Conservation (phyloP, 2,329 filamentous ascomycete genomes). For the Aspergillus sclerotialis region DNA sequence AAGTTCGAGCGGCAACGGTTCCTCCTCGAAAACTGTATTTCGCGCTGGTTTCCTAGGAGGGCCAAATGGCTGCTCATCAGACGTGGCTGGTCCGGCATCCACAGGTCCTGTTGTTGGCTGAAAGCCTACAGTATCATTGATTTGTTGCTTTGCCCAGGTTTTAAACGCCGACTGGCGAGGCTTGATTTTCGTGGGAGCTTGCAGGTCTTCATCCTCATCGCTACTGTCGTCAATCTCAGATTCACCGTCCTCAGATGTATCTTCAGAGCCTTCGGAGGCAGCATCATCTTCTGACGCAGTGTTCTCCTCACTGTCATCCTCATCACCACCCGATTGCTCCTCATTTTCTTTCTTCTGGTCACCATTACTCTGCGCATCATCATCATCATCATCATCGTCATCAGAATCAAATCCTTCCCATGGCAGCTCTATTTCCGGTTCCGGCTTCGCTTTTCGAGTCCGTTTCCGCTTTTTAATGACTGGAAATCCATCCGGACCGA, state of each 20-base stretch:
- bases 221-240: slow-evolving; percentile 26
- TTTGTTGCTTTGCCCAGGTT: slow-evolving; percentile 79
- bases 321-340: slow-evolving; percentile 7
- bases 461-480: slow-evolving; percentile 77
- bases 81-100: slow-evolving; percentile 11
- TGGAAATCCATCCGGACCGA: slow-evolving; percentile 72
- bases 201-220: slow-evolving; percentile 14
- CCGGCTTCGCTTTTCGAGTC: slow-evolving; percentile 44
- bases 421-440: slow-evolving; percentile 30
- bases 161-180: slow-evolving; percentile 68
- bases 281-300: slow-evolving; percentile 24
- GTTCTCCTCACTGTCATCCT: slow-evolving; percentile 20
- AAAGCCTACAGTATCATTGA: slow-evolving; percentile 75
- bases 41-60: slow-evolving; percentile 26
- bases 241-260: slow-evolving; percentile 19
- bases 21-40: slow-evolving; percentile 31
- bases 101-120: slow-evolving; percentile 39
- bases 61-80: slow-evolving; percentile 24
- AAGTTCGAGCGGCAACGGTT: slow-evolving; percentile 34
- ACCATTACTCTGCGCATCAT: slow-evolving; percentile 10
- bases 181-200: slow-evolving; percentile 15
- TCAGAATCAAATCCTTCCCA: slow-evolving; percentile 41
- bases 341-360: slow-evolving; percentile 17
- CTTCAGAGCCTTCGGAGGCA: slow-evolving; percentile 5
- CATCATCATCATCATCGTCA: slow-evolving; percentile 37